Evolutionary conservation across 2,329 filamentous ascomycete species (phyloP), one percentile per base, ranked within the genome.

Genomic region (Sarocladium kiliense): DNA sequence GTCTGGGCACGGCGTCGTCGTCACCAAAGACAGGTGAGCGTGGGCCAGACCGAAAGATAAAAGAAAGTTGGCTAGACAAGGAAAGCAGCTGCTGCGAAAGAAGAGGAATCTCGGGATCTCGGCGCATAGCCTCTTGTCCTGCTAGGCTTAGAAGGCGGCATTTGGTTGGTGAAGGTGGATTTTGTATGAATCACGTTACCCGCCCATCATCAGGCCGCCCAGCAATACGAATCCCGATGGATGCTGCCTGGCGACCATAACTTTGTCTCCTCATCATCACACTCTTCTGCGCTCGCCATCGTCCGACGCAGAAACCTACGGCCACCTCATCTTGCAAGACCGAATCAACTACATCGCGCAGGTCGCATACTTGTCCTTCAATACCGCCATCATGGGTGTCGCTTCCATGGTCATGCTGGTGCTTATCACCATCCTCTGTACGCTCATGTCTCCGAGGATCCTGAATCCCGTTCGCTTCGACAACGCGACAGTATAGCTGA

Each of bases 341-440:
- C 11, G 18, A 30, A 30, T 10, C 44, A 6, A 32, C 3, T 10
- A 30, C 23, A 4, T 4, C 44, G 44, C 44, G 23, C 44, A 10
- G 3, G 26, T n/a, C 44, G 44, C 44, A 16, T 49, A 30, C 18
- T n/a, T 49, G 26, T 9, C 30, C 14, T 19, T 6, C 21, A 19
- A 34, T 12, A 59, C 58, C 58, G 62, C 55, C 64, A 74, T 62
- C 53, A 82, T 82, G 79, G 74, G 76, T 61, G 76, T 67, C 58
- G 68, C 66, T 34, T 78, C 77, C 16, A 74, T 76, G 25, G 64
- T 82, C 49, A 64, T 81, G 26, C 61, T 81, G 57, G 66, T 81
- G 45, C 62, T 82, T 56, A 72, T 81, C 65, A 82, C 78, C 61
- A 69, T 82, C 55, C 60, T 82, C 60, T 74, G 79, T 82, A 66